phyloP scores from a whole-genome alignment of 75 land plant species.

The Selaginella tamariscina region DNA sequence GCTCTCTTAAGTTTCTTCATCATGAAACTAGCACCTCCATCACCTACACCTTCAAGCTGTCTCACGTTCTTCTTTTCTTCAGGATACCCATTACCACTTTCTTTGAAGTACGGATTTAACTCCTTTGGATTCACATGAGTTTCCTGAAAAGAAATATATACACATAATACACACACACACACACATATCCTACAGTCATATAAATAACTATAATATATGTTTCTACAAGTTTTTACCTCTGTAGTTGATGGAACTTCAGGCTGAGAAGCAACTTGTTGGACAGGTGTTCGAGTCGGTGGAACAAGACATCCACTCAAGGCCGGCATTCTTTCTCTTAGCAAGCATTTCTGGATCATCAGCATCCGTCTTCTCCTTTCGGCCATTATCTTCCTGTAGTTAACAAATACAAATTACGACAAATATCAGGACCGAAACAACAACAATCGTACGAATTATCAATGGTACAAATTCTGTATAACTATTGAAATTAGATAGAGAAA shows the following conservation, averaged over 20 bases:
- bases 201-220: background rate
- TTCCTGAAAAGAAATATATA: conserved; percentile 28
- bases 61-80: conserved; percentile 24
- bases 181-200: conserved; percentile 6
- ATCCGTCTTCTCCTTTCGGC: background rate
- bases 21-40: conserved; percentile 96
- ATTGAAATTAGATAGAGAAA: too few species aligned
- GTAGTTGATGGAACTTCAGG: too few species aligned
- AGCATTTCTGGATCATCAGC: background rate
- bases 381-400: too few species aligned
- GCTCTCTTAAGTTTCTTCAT: conserved; percentile 91
- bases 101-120: conserved; percentile 66
- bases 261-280: too few species aligned
- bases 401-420: too few species aligned
- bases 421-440: too few species aligned
- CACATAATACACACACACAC: background rate
- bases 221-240: conserved; percentile 13
- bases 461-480: too few species aligned
- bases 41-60: conserved; percentile 45
- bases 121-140: conserved; percentile 53
- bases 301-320: conserved; percentile 85
- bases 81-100: conserved; percentile 68
- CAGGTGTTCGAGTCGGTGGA: conserved; percentile 33
- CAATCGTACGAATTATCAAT: too few species aligned
- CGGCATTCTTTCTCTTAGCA: conserved; percentile 49